phyloP scores from a whole-genome alignment of 179 eudicot species.

The Beta lomatogona region DNA sequence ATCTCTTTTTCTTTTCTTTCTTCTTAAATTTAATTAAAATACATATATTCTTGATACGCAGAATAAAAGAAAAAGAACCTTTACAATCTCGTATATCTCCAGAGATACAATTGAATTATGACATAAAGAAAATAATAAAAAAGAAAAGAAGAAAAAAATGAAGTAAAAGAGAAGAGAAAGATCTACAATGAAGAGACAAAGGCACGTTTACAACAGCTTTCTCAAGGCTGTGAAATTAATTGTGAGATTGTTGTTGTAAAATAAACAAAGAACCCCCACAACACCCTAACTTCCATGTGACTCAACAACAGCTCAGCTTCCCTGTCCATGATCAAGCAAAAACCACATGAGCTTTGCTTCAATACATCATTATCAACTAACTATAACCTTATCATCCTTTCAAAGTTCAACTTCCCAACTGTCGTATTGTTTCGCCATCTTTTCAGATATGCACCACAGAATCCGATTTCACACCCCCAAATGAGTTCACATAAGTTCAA shows the following conservation, averaged over 20 bases:
- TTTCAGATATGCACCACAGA: neutral
- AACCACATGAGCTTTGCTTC: conserved; percentile 29
- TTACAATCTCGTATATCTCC: conserved; percentile 31
- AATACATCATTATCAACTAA: conserved; percentile 1
- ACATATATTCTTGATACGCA: neutral
- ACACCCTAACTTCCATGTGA: conserved; percentile 31
- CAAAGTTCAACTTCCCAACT: neutral
- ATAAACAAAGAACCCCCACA: neutral
- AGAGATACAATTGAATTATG: conserved; percentile 26
- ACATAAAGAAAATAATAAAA: neutral
- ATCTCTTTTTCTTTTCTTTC: neutral
- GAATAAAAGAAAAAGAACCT: conserved; percentile 19
- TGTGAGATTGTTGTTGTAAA: neutral
- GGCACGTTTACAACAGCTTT: conserved; percentile 34
- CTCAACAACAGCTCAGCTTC: conserved; percentile 38
- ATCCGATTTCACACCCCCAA: neutral
- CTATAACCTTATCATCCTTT: neutral
- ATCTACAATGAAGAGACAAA: conserved; percentile 30
- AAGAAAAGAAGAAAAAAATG: neutral
- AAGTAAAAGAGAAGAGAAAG: neutral
- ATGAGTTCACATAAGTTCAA: neutral
- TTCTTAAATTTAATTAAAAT: neutral
- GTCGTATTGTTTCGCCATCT: neutral
- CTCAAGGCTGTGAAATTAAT: conserved; percentile 20
- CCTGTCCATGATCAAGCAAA: conserved; percentile 32